Evolutionary conservation across 805 yeast genomes (phyloP), one percentile per base, ranked within the genome.

Genomic region (Saccharomycopsis javanensis): DNA sequence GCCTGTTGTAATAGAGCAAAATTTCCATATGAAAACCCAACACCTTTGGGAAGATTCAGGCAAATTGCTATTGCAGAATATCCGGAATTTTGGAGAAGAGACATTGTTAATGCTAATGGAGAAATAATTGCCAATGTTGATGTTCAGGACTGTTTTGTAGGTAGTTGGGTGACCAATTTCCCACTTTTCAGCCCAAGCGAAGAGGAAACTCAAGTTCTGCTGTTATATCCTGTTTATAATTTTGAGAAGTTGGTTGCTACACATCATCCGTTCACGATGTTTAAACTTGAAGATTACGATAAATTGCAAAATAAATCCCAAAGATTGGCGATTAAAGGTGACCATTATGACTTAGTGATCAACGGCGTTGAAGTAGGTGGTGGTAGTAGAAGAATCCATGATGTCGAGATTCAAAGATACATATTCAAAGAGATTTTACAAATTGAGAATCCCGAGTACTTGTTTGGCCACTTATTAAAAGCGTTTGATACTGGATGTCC

Each of bases 211-310:
- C 64, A 57, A 5, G 10, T 18, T 7, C 66, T 62, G 10, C 56
- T 54, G 1, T 75, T 69, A 1, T 88, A 80, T 64, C 97, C 97
- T 1, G 61, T 53, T 1, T 92, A 89, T 66, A 78, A 81, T 64
- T 67, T 61, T 38, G 55, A 64, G 1, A 64, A 67, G 8, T 76
- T 75, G 53, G 81, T 78, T 42, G 80, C 98, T 0, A 91, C 97
- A 0, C 99, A 94, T 67, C 99, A 94, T 68, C 99, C 99, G 4
- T 94, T 94, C 72, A 94, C 99, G 0, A 94, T 94, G 98, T 86
- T 85, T 1, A 77, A 83, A 37, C 66, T 81, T 0, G 82, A 79
- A 13, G 96, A 89, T 66, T 85, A 85, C 63, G 79, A 79, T 1
- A 67, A 72, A 5, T 71, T 90, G 5, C 30, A 50, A 30, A 27